These are phyloP conservation scores for Uronychia setigera DNA, from an alignment of 73 alveolate species.

Conservation along the genomic window DNA sequence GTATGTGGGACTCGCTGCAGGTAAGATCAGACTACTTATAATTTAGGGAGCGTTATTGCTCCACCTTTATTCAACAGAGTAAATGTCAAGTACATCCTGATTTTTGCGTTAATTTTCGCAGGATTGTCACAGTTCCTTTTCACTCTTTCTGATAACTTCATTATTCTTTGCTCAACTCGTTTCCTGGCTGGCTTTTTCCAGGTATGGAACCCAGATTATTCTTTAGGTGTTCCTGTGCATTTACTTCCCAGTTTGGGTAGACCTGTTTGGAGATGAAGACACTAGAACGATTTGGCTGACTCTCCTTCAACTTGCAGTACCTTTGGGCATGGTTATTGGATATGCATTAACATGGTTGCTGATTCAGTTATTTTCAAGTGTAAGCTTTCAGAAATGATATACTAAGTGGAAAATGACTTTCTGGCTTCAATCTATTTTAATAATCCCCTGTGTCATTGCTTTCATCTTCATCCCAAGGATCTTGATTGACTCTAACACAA, in stretches of 20 bases:
- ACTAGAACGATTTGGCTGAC: slow-evolving; percentile 78
- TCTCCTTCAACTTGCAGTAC: slow-evolving; percentile 77
- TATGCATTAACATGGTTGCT: slow-evolving; percentile 68
- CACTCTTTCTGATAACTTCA: slow-evolving; percentile 50
- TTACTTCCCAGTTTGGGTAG: slow-evolving; percentile 89
- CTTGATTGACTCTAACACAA: slow-evolving; percentile 25
- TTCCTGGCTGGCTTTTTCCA: slow-evolving; percentile 79
- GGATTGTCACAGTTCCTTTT: slow-evolving; percentile 63
- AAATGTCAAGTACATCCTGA: slow-evolving; percentile 62
- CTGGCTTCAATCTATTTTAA: slow-evolving; percentile 60
- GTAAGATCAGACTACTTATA: neutral
- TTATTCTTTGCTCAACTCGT: slow-evolving; percentile 64
- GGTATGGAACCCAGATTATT: neutral
- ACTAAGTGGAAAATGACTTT: slow-evolving; percentile 74
- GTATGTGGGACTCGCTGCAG: too few relatives aligned
- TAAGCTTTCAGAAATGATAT: slow-evolving; percentile 3
- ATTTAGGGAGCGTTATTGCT: neutral
- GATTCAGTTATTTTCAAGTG: slow-evolving; percentile 3
- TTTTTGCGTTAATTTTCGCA: slow-evolving; percentile 42
- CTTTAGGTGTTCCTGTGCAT: slow-evolving; percentile 73
- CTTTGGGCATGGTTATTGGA: slow-evolving; percentile 82
- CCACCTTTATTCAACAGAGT: slow-evolving; percentile 4
- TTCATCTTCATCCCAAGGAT: slow-evolving; percentile 59
- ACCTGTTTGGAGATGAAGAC: slow-evolving; percentile 70
- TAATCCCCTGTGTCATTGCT: neutral